A percentile compares a stretch with the other conserved stretches of the same genome.
phyloP scores from a whole-genome alignment of 176 grass and related monocot species.

The Carex littledalei region DNA sequence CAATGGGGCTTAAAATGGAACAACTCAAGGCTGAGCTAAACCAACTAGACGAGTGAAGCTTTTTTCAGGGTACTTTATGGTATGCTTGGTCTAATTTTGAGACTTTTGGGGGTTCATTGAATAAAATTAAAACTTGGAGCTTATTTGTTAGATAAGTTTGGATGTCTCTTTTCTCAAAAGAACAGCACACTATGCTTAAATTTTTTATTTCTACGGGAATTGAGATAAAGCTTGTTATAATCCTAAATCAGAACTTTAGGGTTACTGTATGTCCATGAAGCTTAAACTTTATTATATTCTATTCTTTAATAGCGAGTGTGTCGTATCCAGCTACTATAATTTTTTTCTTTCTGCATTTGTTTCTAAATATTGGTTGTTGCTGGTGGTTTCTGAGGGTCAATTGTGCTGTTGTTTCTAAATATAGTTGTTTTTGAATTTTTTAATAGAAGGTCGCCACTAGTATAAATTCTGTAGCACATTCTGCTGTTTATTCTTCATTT shows the following conservation, averaged over 20 bases:
- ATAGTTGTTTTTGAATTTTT: neutral
- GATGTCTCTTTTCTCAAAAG: neutral
- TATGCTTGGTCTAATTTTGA: neutral
- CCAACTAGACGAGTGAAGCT: slow-evolving; percentile 59
- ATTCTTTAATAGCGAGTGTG: neutral
- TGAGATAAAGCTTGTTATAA: neutral
- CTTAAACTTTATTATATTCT: neutral
- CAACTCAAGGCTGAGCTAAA: slow-evolving; percentile 96
- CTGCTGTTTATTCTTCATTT: neutral
- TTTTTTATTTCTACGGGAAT: neutral
- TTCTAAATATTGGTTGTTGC: neutral
- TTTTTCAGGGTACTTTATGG: neutral
- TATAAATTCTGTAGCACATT: neutral
- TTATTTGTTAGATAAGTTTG: neutral
- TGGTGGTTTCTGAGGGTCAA: neutral
- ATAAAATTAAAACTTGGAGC: neutral
- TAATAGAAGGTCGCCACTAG: neutral
- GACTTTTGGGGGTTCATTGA: neutral
- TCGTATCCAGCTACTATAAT: neutral
- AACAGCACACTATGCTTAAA: neutral
- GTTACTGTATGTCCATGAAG: neutral
- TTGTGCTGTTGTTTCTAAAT: neutral
- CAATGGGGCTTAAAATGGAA: slow-evolving; percentile 99
- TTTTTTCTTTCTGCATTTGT: neutral
- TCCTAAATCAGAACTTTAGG: neutral